phyloP scores from a whole-genome alignment of 2,329 filamentous ascomycete species.

The Fusarium foetens region DNA sequence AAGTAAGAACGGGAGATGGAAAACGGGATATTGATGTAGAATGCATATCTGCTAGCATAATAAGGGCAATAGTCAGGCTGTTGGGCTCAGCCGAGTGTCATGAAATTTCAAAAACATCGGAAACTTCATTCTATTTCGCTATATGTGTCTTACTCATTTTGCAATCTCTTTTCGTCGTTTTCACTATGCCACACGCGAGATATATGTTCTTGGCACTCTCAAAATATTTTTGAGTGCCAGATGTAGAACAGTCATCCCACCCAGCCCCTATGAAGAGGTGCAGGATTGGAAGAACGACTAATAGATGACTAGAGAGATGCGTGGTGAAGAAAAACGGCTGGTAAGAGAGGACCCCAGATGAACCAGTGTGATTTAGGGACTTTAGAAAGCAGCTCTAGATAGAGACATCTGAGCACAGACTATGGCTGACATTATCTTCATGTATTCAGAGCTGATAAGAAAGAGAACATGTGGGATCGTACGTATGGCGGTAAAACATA shows the following conservation, averaged over 20 bases:
- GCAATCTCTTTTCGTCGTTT: not conserved
- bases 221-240: not conserved
- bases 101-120: slow-evolving; percentile 25
- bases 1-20: slow-evolving; percentile 10
- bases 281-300: not conserved
- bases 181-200: not conserved
- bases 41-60: slow-evolving; percentile 24
- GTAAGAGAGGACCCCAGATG: too few species aligned
- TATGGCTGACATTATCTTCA: not conserved
- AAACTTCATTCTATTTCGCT: not conserved
- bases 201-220: not conserved
- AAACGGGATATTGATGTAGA: not conserved
- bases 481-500: not conserved
- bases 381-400: not conserved
- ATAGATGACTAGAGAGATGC: not conserved
- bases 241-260: not conserved
- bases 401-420: not conserved
- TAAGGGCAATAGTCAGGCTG: not conserved
- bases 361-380: not conserved
- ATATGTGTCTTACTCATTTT: not conserved
- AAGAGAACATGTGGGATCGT: not conserved
- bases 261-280: not conserved
- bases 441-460: not conserved
- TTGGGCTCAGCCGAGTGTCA: slow-evolving; percentile 9
- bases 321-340: not conserved